Evolutionary conservation across 23 red algal genomes (phyloP), one percentile per base, ranked within the genome.

Genomic region (Pyropia haitanensis): DNA sequence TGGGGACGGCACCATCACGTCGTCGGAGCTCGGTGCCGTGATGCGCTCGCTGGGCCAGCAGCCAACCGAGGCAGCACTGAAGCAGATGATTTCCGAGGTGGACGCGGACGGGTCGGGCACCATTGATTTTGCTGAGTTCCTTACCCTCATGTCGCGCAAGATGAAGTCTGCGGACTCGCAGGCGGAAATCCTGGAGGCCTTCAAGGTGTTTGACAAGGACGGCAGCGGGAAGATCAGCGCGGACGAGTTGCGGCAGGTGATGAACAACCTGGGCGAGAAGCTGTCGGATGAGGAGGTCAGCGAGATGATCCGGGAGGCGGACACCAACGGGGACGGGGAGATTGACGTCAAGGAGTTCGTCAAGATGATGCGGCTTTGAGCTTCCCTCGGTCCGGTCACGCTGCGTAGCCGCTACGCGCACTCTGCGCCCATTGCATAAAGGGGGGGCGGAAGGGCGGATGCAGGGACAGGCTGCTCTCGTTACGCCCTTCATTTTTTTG

Each of bases 61-160:
- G 28, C 93, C 93, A 14, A 90, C 93, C 9, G 85, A 97, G 49
- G 61, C 49, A 7, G 76, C 85, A 30, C 51, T 97, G 51, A 59
- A 63, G 48, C 77, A 90, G 34, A 97, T 97, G 93, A 90, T 97
- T 16, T 73, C 75, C 33, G 85, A 91, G 55, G 85, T 97, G 39
- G 93, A 97, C 57, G 81, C 80, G 46, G 93, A 97, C 39, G 84
- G 93, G 17, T 78, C 75, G 51, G 93, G 93, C 6, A 84, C 82
- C 8, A 97, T 97, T 28, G 93, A 95, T 61, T 86, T 95, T 60
- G 89, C 72, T 5, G 93, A 97, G 79, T 97, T 97, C 67, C 56
- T 97, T 1, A 87, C 79, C 28, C 82, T 97, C 29, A 97, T 97
- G 93, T 74, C 84, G 0, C 16, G 78, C 10, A 87, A 97, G 54